A percentile compares a stretch with the other conserved stretches of the same genome.
phyloP scores from a whole-genome alignment of 2,329 filamentous ascomycete genomes.

The Diaporthe longicolla region DNA sequence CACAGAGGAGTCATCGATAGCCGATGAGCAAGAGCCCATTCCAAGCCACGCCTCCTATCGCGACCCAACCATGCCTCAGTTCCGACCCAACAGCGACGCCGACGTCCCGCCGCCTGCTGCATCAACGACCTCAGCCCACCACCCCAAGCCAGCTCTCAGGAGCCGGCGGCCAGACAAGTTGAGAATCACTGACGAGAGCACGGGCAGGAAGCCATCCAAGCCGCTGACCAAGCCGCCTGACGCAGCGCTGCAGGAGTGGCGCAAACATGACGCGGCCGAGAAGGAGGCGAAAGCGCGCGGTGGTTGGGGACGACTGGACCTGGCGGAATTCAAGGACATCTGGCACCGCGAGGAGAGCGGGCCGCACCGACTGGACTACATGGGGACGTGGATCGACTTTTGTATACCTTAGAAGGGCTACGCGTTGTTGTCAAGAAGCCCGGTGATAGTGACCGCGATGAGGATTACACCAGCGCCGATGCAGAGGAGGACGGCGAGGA shows the following conservation, averaged over 20 bases:
- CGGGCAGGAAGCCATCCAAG: slow-evolving; percentile 42
- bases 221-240: slow-evolving; percentile 44
- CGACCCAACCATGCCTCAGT: slow-evolving; percentile 79
- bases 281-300: slow-evolving; percentile 77
- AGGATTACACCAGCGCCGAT: not conserved
- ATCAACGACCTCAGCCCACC: not conserved
- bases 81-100: slow-evolving; percentile 69
- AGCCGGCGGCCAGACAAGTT: slow-evolving; percentile 23
- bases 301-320: slow-evolving; percentile 84
- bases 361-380: slow-evolving; percentile 79
- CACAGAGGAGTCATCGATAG: slow-evolving; percentile 12
- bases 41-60: slow-evolving; percentile 51
- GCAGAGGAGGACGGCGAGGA: not conserved
- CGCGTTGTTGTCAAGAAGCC: not conserved
- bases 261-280: slow-evolving; percentile 74
- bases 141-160: slow-evolving; percentile 23
- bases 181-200: slow-evolving; percentile 39
- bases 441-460: not conserved
- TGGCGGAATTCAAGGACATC: slow-evolving; percentile 82
- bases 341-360: slow-evolving; percentile 77
- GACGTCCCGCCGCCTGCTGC: slow-evolving; percentile 40
- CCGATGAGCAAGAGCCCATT: slow-evolving; percentile 38
- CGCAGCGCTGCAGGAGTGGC: slow-evolving; percentile 62
- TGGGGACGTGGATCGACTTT: slow-evolving; percentile 92
- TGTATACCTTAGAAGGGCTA: slow-evolving; percentile 69